Conservation (phyloP, 1,284 basidiomycete genomes). For the Sphaerobolus stellatus region DNA sequence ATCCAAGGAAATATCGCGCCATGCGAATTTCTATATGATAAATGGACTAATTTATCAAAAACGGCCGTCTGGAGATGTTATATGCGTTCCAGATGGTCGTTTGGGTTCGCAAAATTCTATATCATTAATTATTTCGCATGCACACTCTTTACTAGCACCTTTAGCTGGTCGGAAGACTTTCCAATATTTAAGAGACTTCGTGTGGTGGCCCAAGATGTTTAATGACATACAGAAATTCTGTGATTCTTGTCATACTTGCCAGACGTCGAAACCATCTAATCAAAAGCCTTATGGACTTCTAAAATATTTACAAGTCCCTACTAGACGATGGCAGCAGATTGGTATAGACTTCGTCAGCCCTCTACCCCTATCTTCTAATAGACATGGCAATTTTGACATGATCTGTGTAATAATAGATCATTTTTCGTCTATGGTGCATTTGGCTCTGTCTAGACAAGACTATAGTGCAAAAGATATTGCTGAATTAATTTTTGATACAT, state of each 20-base stretch:
- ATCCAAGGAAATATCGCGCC: conserved; percentile 12
- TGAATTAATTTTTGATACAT: conserved; percentile 36
- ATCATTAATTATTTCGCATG: conserved; percentile 34
- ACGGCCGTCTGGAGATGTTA: conserved; percentile 12
- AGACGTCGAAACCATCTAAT: conserved; percentile 28
- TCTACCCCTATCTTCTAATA: conserved; percentile 32
- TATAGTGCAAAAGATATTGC: conserved; percentile 38
- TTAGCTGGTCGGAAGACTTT: conserved; percentile 33
- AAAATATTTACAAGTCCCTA: conserved; percentile 32
- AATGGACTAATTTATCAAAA: conserved; percentile 28
- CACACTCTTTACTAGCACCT: conserved; percentile 35
- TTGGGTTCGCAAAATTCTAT: conserved; percentile 20
- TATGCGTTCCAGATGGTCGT: conserved; percentile 36
- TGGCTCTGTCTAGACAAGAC: conserved; percentile 30
- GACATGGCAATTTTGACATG: conserved; percentile 35
- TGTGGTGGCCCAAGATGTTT: conserved; percentile 37
- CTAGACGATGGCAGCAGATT: conserved; percentile 36
- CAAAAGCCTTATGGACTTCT: conserved; percentile 34
- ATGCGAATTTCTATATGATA: conserved; percentile 24
- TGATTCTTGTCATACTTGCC: conserved; percentile 30
- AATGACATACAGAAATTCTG: conserved; percentile 27
- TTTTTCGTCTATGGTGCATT: conserved; percentile 35
- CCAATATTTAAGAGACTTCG: conserved; percentile 26
- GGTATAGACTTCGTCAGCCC: conserved; percentile 47
- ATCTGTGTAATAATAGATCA: conserved; percentile 38